A percentile compares a stretch with the other conserved stretches of the same genome.
These are phyloP conservation scores for Cicer yamashitae DNA, from an alignment of 306 rosid genomes.

Conservation along the genomic window DNA sequence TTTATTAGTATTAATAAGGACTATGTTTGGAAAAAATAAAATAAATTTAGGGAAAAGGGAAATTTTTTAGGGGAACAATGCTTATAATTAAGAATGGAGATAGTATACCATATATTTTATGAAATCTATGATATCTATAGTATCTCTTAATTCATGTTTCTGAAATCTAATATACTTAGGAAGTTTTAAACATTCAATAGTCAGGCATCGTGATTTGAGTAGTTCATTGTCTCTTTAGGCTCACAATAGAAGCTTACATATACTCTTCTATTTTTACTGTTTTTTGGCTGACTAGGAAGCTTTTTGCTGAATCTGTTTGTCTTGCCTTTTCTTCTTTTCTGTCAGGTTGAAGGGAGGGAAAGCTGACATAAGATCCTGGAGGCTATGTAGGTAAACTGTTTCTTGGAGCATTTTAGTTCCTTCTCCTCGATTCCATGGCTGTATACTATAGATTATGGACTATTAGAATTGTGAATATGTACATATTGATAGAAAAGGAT, in stretches of 20 bases:
- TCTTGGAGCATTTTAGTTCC: conserved; percentile 30
- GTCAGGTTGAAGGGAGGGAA: conserved; percentile 49
- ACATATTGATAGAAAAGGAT: conserved; percentile 36
- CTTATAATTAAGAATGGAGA: too few relatives aligned
- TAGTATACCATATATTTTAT: too few relatives aligned
- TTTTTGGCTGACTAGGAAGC: conserved; percentile 6
- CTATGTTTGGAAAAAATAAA: too few relatives aligned
- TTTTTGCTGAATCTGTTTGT: neutral
- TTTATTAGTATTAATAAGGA: too few relatives aligned
- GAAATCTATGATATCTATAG: too few relatives aligned
- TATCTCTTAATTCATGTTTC: neutral
- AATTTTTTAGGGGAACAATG: too few relatives aligned
- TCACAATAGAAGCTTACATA: neutral
- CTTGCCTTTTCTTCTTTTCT: neutral
- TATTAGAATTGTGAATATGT: conserved; percentile 43
- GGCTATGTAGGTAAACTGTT: conserved; percentile 8
- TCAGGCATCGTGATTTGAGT: neutral
- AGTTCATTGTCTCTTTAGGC: neutral
- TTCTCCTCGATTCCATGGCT: neutral
- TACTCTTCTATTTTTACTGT: neutral
- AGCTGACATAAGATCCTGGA: conserved; percentile 28
- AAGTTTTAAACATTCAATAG: neutral
- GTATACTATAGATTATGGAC: conserved; percentile 20
- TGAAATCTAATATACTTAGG: conserved; percentile 6
- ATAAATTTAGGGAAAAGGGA: too few relatives aligned